Percentiles rank a stretch among this genome's conserved stretches.
These are phyloP conservation scores for Mollisiaceae sp. DNA, from an alignment of 2,329 filamentous ascomycete genomes.

Conservation along the genomic window DNA sequence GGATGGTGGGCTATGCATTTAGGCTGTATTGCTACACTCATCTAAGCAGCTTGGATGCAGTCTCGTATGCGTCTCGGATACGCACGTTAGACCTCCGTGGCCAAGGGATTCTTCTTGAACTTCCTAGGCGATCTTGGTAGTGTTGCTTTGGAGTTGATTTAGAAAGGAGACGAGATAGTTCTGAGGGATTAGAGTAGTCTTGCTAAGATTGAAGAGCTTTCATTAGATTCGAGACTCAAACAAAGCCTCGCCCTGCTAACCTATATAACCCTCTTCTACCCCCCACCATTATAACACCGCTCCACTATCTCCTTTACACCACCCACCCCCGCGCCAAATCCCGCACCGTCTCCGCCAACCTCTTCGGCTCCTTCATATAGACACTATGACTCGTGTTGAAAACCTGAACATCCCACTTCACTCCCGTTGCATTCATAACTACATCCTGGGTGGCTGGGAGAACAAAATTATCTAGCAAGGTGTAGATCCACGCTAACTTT, in stretches of 20 bases:
- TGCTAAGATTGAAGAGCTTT: too few relatives aligned
- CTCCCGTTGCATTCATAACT: neutral
- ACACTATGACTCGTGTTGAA: neutral
- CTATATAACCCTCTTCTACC: neutral
- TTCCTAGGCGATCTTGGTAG: too few relatives aligned
- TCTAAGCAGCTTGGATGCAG: too few relatives aligned
- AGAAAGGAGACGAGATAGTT: too few relatives aligned
- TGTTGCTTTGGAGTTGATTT: too few relatives aligned
- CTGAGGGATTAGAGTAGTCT: too few relatives aligned
- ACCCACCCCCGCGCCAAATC: neutral
- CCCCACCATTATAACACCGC: neutral
- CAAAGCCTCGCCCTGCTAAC: neutral
- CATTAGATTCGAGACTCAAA: neutral
- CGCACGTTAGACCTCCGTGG: too few relatives aligned
- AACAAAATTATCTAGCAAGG: neutral
- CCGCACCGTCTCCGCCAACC: neutral
- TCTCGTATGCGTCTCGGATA: too few relatives aligned
- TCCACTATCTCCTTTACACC: neutral
- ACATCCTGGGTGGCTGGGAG: neutral
- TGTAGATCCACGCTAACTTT: neutral
- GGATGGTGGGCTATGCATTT: too few relatives aligned
- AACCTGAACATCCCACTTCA: neutral
- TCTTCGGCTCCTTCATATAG: neutral
- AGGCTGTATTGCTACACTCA: too few relatives aligned
- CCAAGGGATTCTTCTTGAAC: too few relatives aligned